phyloP scores from a whole-genome alignment of 768 basidiomycete genomes.

The Lyophyllum semitale region DNA sequence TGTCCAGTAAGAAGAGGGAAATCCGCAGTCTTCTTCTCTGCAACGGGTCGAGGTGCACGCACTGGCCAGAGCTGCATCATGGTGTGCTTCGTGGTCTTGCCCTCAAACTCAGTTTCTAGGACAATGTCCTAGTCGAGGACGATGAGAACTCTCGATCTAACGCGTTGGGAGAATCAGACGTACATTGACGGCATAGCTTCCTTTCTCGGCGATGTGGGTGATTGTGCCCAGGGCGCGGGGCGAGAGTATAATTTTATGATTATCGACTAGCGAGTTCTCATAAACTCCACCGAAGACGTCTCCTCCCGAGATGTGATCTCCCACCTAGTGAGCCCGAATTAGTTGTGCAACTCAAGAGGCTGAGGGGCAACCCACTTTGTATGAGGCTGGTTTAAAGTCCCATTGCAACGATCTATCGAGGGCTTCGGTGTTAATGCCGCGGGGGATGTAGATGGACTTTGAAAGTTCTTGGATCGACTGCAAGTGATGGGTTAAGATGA shows the following conservation, averaged over 20 bases:
- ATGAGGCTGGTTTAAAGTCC: slow-evolving; percentile 89
- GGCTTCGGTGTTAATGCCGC: slow-evolving; percentile 97
- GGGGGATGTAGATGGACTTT: slow-evolving; percentile 99
- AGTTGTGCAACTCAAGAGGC: not conserved
- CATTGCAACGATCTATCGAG: slow-evolving; percentile 86
- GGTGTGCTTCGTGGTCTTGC: slow-evolving; percentile 88
- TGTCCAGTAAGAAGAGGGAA: slow-evolving; percentile 94
- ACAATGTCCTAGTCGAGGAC: slow-evolving; percentile 73
- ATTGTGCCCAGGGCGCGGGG: slow-evolving; percentile 95
- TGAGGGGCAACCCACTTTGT: slow-evolving; percentile 53
- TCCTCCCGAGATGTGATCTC: slow-evolving; percentile 96
- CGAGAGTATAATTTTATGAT: slow-evolving; percentile 96
- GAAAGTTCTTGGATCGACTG: slow-evolving; percentile 94
- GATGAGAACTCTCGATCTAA: not conserved
- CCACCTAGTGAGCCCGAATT: slow-evolving; percentile 54
- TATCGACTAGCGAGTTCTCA: slow-evolving; percentile 95
- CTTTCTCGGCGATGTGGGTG: slow-evolving; percentile 91
- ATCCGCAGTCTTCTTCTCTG: slow-evolving; percentile 94
- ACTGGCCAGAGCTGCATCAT: slow-evolving; percentile 99
- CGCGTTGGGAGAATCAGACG: slow-evolving; percentile 24
- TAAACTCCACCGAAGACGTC: slow-evolving; percentile 95
- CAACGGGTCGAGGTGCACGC: slow-evolving; percentile 91
- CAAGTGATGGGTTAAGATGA: slow-evolving; percentile 11
- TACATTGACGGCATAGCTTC: slow-evolving; percentile 89
- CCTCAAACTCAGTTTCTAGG: slow-evolving; percentile 96